phyloP scores from a whole-genome alignment of 78 protist genomes.

The Pigoraptor vietnamica region DNA sequence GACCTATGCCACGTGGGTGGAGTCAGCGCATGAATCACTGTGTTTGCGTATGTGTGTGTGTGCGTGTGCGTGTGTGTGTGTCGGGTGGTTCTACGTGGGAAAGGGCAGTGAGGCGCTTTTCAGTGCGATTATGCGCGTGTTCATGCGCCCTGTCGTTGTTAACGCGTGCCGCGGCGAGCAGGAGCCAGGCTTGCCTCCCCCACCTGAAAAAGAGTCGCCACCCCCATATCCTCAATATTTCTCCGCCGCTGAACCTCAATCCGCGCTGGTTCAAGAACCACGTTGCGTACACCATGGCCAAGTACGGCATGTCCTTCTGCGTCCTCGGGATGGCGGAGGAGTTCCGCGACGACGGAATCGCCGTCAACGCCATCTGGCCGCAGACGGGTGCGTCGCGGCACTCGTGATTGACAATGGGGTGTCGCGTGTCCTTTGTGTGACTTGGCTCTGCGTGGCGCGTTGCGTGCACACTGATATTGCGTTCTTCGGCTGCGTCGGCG shows the following conservation, averaged over 20 bases:
- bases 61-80: background rate
- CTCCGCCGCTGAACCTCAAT: conserved; percentile 78
- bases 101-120: background rate
- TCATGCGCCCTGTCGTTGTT: background rate
- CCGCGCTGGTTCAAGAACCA: conserved; percentile 68
- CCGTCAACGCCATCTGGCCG: conserved; percentile 73
- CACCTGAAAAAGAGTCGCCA: conserved; percentile 27
- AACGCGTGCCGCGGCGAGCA: background rate
- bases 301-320: conserved; percentile 81
- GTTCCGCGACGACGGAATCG: conserved; percentile 39
- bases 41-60: background rate
- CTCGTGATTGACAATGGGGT: too few species aligned
- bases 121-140: background rate
- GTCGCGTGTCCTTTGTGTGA: too few species aligned
- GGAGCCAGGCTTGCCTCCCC: conserved; percentile 64
- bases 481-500: too few species aligned
- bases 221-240: conserved; percentile 61
- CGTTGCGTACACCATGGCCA: conserved; percentile 78
- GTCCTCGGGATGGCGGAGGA: conserved; percentile 67
- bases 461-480: too few species aligned
- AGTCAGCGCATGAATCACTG: background rate
- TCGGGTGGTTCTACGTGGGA: background rate
- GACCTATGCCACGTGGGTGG: conserved; percentile 47
- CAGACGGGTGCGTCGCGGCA: conserved; percentile 4
- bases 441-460: too few species aligned